Base-by-base conservation (phyloP, 2,329 filamentous ascomycete species). In the Dactylellina sp. region DNA sequence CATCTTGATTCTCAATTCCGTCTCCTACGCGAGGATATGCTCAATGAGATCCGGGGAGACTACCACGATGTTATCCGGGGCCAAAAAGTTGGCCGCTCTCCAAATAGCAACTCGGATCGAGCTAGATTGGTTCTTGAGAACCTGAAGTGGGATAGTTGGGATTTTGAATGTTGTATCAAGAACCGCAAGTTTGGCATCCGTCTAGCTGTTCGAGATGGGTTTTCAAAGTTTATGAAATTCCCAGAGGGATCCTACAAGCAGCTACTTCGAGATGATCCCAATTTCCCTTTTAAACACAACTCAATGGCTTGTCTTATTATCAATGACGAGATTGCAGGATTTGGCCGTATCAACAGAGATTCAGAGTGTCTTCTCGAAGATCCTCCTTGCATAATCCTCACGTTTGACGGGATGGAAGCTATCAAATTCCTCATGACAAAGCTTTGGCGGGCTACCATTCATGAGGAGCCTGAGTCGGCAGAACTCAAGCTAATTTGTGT, bases 1-100 rank as follows among this genome's bases (percentile, higher is more conserved):
- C 88, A 92, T 78, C 79, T 91, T 0, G 90, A 91, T 77, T 91
- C 89, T 77, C 88, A 91, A 57, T 93, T 90, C 75, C 88, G 90
- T 0, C 83, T 92, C 0, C 81, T 91, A 0, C 82, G 90, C 1
- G 89, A 93, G 76, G 90, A 92, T 75, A 88, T 92, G 84, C 80
- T 92, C 0, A 86, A 83, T 0, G 89, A 90, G 75, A 81, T 93
- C 1, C 84, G 87, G 0, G 86, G 88, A 7, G 89, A 90, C 52
- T 79, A 65, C 25, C 39, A 89, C 0, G 83, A 87, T 25, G 80
- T 84, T 2, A 82, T 85, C 0, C 81, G 79, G 9, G 84, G 84
- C 0, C 81, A 80, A n/a, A 87, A 85, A 75, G 78, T 70, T 65
- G 77, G 81, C 0, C 65, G 81, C 3, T 60, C 24, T 0, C 76